Base-by-base conservation (phyloP, 2,329 filamentous ascomycete genomes). In the Paecilomyces sp. region DNA sequence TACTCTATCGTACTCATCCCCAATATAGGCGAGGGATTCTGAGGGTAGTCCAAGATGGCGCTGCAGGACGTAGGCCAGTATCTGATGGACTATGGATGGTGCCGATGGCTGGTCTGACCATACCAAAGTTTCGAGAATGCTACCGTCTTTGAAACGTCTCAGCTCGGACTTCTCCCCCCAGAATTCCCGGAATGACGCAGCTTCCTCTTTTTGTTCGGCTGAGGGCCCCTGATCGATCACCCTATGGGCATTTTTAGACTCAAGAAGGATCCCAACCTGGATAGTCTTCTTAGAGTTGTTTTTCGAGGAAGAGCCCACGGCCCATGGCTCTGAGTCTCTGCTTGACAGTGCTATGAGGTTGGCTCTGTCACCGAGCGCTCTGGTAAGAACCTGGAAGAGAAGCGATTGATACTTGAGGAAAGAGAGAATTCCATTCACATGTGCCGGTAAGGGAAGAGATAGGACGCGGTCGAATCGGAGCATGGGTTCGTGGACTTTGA, bases 161-260 rank as follows among this genome's bases (percentile, higher is more conserved):
- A 99, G 81, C 73, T 99, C 94, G 1, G 94, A 85, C 72, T 94
- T 96, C 9, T 93, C 88, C 6, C 93, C 94, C 94, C 95, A 99
- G 72, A 99, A 97, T 34, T 88, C 85, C 36, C 91, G 89, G 73
- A 97, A 99, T 33, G 82, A 83, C 9, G 87, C 86, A 25, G 92
- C 89, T 63, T 91, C 90, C 64, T 89, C 87, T 74, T 93, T 92
- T 62, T 94, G 85, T 70, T 97, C 92, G 1, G 91, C 90, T 0
- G 88, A 79, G 4, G 94, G 94, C 0, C 94, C 94, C 71, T 92
- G 90, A 65, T 99, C 94, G 63, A 97, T 89, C 54, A 87, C 83
- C 33, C 92, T 88, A 58, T 83, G 80, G 68, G 88, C 87, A 66
- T 91, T 89, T 41, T 83, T 80, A 1, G 89, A 81, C 66, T 97